Conservation (phyloP, 352 stramenopile genomes). For the Phytophthora ohioensis region DNA sequence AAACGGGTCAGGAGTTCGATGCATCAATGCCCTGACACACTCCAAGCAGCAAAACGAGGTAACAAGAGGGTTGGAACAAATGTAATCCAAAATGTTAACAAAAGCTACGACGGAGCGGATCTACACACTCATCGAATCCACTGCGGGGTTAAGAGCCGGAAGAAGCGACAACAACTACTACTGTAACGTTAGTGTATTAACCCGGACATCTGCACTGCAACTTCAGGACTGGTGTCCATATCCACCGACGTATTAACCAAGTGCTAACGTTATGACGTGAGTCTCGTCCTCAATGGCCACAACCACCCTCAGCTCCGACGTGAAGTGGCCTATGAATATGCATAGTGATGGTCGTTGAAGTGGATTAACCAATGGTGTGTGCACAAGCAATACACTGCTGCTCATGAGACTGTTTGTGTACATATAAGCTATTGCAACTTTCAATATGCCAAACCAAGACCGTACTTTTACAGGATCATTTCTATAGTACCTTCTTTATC, state of each 20-base stretch:
- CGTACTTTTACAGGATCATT: constrained; percentile 26
- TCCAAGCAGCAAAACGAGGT: constrained; percentile 29
- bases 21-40: constrained; percentile 25
- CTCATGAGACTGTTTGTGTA: not conserved
- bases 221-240: no score
- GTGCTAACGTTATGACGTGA: no score
- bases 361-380: not conserved
- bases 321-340: no score
- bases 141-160: no score
- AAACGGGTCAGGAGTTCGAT: constrained; percentile 8
- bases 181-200: no score
- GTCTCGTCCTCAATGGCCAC: no score
- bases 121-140: constrained; percentile 20
- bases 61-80: constrained; percentile 22
- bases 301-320: no score
- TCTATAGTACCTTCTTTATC: constrained; percentile 26
- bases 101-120: constrained; percentile 26
- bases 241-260: no score
- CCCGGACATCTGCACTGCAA: no score
- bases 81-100: constrained; percentile 22
- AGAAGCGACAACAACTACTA: no score
- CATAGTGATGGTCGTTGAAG: constrained; percentile 1
- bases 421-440: not conserved
- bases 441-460: constrained; percentile 1
- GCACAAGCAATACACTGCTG: not conserved